Evolutionary conservation across 108 stramenopile species (phyloP).

Genomic region (Aurantiochytrium sp.): DNA sequence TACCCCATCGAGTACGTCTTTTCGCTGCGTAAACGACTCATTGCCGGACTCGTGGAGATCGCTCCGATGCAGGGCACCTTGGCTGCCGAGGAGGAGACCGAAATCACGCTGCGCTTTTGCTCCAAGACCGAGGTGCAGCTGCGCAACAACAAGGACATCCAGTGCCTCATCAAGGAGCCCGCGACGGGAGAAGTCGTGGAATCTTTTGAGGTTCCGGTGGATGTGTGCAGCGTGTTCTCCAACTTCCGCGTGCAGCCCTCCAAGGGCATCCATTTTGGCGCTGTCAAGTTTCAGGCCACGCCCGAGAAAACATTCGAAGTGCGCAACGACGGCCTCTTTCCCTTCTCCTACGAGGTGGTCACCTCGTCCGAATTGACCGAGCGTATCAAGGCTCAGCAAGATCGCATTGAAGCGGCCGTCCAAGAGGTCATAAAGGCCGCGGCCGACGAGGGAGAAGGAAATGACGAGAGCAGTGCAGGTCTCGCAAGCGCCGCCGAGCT

Average conservation of each 20-base stretch:
- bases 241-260: conserved; percentile 51
- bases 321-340: conserved; percentile 57
- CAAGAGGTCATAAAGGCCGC: neutral
- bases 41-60: conserved; percentile 39
- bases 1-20: conserved; percentile 53
- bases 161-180: conserved; percentile 53
- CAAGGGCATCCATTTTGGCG: conserved; percentile 56
- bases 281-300: conserved; percentile 49
- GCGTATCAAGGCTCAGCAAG: conserved; percentile 2
- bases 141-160: conserved; percentile 51
- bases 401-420: conserved; percentile 41
- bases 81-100: conserved; percentile 43
- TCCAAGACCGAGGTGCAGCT: conserved; percentile 43
- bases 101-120: conserved; percentile 47
- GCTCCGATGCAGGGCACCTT: conserved; percentile 42
- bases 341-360: conserved; percentile 41
- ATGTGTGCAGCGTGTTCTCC: conserved; percentile 41
- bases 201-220: conserved; percentile 44
- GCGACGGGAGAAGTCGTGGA: conserved; percentile 57
- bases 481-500: neutral
- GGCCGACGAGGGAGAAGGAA: neutral
- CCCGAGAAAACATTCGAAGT: conserved; percentile 45
- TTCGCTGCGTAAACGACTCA: conserved; percentile 18
- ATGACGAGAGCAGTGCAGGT: too few relatives aligned
- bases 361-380: neutral